These are phyloP conservation scores for Ophiostoma pallidulum DNA, from an alignment of 2,329 filamentous ascomycete species.

Conservation along the genomic window DNA sequence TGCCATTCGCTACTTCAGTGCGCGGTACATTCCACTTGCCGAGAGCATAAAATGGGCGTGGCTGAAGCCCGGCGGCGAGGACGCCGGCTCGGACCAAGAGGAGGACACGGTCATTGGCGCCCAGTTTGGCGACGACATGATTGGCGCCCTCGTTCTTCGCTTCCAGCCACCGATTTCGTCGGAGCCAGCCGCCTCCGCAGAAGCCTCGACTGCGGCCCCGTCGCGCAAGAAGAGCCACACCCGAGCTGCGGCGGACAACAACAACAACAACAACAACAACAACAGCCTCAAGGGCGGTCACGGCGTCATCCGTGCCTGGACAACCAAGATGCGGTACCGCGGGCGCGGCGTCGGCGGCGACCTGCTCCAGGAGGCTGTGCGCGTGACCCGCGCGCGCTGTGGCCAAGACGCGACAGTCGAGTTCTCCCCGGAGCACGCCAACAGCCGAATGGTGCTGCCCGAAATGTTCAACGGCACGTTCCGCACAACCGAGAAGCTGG, in stretches of 20 bases:
- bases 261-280: conserved; percentile 23
- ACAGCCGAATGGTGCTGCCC: conserved; percentile 55
- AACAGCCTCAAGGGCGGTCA: conserved; percentile 45
- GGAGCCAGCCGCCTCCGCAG: background rate
- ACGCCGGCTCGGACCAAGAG: conserved; percentile 25
- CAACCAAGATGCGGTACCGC: conserved; percentile 60
- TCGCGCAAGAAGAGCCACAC: conserved; percentile 5
- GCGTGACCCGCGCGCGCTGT: conserved; percentile 55
- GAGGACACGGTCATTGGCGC: conserved; percentile 55
- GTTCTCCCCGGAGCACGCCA: conserved; percentile 71
- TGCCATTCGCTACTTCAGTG: conserved; percentile 49
- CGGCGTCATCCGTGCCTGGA: conserved; percentile 74
- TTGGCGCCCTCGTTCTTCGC: conserved; percentile 61
- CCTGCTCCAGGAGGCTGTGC: conserved; percentile 64
- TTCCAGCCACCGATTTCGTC: conserved; percentile 44
- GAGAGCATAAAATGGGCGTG: conserved; percentile 54
- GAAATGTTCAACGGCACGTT: conserved; percentile 53
- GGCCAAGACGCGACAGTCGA: conserved; percentile 58
- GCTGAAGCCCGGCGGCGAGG: conserved; percentile 31
- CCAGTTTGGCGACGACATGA: conserved; percentile 56
- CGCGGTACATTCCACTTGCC: conserved; percentile 53
- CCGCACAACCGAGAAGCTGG: conserved; percentile 47
- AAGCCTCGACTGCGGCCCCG: conserved; percentile 1
- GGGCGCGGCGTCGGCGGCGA: conserved; percentile 62
- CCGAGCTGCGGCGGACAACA: background rate